A percentile compares a stretch with the other conserved stretches of the same genome.
Conservation (phyloP, 768 basidiomycete genomes). For the Ramaria rubella region DNA sequence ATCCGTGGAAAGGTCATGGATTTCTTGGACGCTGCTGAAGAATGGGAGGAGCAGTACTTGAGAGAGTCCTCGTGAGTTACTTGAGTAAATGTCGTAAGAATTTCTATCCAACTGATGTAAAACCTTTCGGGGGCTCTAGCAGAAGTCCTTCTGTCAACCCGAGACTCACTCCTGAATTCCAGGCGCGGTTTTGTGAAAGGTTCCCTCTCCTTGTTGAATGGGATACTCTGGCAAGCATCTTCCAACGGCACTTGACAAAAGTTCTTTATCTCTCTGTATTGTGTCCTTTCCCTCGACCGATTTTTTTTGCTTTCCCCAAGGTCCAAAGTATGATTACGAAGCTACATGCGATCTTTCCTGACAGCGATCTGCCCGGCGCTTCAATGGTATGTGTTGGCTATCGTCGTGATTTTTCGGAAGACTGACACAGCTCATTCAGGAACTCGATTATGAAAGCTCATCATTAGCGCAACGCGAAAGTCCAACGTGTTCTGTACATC, state of each 20-base stretch:
- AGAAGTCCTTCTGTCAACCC: neutral
- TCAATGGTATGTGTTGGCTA: neutral
- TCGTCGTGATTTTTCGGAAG: neutral
- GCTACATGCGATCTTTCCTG: neutral
- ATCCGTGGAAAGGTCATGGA: neutral
- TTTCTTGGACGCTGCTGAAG: neutral
- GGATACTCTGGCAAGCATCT: neutral
- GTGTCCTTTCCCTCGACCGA: neutral
- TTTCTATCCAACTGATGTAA: neutral
- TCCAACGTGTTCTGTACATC: neutral
- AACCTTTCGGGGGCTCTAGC: neutral
- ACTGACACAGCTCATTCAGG: neutral
- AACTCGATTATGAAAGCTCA: neutral
- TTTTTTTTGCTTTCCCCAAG: neutral
- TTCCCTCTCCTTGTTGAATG: constrained; percentile 6
- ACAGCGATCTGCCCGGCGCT: neutral
- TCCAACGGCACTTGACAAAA: neutral
- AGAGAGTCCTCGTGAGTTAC: neutral
- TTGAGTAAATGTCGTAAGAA: neutral
- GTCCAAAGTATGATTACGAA: neutral
- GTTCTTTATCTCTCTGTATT: neutral
- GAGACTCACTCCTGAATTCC: neutral
- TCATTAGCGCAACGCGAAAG: neutral
- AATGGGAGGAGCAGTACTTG: neutral
- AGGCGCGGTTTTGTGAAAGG: neutral